phyloP scores from a whole-genome alignment of 2,329 filamentous ascomycete genomes.

The Fusarium praegraminearum region DNA sequence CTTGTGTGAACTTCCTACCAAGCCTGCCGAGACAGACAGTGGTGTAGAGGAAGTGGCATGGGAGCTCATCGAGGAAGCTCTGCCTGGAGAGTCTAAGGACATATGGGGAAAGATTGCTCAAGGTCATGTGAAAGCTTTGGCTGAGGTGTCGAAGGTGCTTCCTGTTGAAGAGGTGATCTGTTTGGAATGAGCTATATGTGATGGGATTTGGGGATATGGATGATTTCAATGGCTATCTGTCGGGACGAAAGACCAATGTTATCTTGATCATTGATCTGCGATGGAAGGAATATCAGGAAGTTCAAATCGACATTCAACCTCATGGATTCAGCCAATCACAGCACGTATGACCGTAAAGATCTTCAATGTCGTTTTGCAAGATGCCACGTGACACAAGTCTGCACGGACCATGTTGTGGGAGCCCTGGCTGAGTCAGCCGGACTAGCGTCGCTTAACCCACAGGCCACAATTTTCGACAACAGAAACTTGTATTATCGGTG shows the following conservation, averaged over 20 bases:
- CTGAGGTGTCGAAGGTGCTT: slow-evolving; percentile 39
- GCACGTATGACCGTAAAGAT: not conserved
- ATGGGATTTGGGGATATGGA: not conserved
- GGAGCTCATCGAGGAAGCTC: slow-evolving; percentile 49
- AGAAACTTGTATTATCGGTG: slow-evolving; percentile 22
- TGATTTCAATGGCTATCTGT: not conserved
- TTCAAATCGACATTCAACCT: not conserved
- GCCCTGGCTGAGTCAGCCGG: slow-evolving; percentile 46
- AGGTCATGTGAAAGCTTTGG: slow-evolving; percentile 46
- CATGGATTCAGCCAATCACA: not conserved
- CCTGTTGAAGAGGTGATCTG: slow-evolving; percentile 20
- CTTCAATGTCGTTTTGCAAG: not conserved
- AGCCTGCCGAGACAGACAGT: slow-evolving; percentile 26
- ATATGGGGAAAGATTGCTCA: slow-evolving; percentile 52
- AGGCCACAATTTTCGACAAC: slow-evolving; percentile 30
- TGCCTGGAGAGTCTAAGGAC: slow-evolving; percentile 37
- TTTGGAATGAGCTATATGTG: not conserved
- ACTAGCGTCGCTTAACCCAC: slow-evolving; percentile 51
- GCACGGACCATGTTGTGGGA: slow-evolving; percentile 7
- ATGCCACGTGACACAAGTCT: rapidly evolving
- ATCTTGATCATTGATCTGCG: not conserved
- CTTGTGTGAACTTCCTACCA: slow-evolving; percentile 1
- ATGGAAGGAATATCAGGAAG: not conserved
- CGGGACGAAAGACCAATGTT: not conserved
- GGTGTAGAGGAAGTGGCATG: slow-evolving; percentile 52